Evolutionary conservation across 805 yeast species (phyloP), one percentile per base, ranked within the genome.

Genomic region (Saccharomyces paradoxus): DNA sequence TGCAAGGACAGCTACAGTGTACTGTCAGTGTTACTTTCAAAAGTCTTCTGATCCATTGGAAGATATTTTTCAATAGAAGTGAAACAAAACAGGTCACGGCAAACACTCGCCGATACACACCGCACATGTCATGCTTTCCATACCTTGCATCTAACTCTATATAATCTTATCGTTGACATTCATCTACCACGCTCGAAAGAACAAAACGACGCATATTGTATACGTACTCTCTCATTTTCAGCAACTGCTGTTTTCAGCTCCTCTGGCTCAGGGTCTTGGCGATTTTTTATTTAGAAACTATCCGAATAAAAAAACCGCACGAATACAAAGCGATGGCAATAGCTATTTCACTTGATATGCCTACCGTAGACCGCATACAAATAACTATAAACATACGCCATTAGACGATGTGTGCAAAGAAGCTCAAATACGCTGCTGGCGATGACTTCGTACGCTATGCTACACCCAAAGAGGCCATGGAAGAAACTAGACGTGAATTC

Each of bases 381-480:
- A 37, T 8, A 37, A 10, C 24, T n/a, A 37, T 8, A 37, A 37
- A 37, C 13, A 12, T 21, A 37, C 44, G 6, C 17, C 12, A 22
- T 3, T 10, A 17, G 13, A 21, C 6, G 8, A 69, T 70, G 72
- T 59, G 68, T 51, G 60, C 67, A 17, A 66, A 60, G 55, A 68
- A 67, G 53, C 55, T 71, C 13, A 63, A 64, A 32, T 70, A 70
- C 51, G 64, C 70, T 4, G 68, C 66, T 5, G 73, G 74, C 2
- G 74, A 70, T 57, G 71, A 68, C 47, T 52, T 69, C 26, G 58
- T 58, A 60, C 56, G 69, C 21, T 68, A 67, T 56, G 70, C 72
- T 0, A 70, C 74, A 1, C 74, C 74, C 13, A 67, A 69, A 53
- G 71, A 70, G 51, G 70, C 72, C 4, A 55, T 70, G 63, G 64